phyloP scores from a whole-genome alignment of 768 basidiomycete genomes.

The Cystobasidium onofrii region DNA sequence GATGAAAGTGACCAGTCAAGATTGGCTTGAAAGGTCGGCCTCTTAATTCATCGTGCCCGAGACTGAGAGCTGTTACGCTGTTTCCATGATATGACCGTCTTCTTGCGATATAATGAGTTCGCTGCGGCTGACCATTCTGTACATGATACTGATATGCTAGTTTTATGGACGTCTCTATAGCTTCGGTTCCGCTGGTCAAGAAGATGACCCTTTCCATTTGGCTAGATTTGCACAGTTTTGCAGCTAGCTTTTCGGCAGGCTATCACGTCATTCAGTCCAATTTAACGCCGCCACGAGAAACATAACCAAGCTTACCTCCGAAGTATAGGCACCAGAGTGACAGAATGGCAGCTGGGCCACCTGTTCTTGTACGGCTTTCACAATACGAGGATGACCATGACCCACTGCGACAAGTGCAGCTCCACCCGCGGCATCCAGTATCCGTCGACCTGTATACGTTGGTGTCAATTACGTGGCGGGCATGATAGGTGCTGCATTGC shows the following conservation, averaged over 20 bases:
- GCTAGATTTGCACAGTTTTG: constrained; percentile 23
- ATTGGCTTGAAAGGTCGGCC: constrained; percentile 34
- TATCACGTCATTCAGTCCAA: neutral
- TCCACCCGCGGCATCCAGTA: constrained; percentile 41
- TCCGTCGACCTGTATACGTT: constrained; percentile 25
- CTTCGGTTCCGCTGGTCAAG: constrained; percentile 33
- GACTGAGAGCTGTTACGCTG: constrained; percentile 33
- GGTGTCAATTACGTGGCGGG: constrained; percentile 19
- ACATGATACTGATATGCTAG: constrained; percentile 41
- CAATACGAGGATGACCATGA: constrained; percentile 36
- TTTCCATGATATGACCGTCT: constrained; percentile 42
- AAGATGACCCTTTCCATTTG: neutral
- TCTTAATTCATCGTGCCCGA: constrained; percentile 18
- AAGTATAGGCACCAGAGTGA: neutral
- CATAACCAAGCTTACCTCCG: neutral
- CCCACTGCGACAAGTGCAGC: constrained; percentile 39
- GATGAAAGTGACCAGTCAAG: constrained; percentile 30
- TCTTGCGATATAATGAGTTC: constrained; percentile 37
- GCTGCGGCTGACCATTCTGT: constrained; percentile 30
- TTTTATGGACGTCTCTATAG: constrained; percentile 40
- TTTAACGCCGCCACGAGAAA: neutral
- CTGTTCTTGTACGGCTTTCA: constrained; percentile 35
- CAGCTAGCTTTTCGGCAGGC: constrained; percentile 35
- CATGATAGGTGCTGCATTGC: neutral
- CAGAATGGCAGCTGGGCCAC: neutral